A percentile compares a stretch with the other conserved stretches of the same genome.
Conservation (phyloP, 1,284 basidiomycete genomes). For the Trichosporon sp. region DNA sequence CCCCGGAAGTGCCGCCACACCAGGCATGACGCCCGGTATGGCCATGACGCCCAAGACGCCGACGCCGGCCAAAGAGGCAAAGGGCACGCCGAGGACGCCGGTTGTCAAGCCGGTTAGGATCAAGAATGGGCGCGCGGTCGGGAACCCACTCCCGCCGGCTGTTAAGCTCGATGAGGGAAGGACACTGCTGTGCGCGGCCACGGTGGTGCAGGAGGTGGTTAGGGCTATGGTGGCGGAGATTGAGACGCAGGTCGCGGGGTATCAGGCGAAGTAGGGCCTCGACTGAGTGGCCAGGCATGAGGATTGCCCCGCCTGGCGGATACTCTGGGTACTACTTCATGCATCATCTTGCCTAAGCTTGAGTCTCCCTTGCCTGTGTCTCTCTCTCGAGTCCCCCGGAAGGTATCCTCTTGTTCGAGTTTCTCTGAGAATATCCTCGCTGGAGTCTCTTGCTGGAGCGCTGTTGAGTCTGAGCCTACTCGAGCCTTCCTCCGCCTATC, state of each 20-base stretch:
- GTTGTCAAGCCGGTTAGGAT: background rate
- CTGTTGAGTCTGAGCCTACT: too few species aligned
- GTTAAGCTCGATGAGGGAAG: conserved; percentile 11
- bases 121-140: background rate
- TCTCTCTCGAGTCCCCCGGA: too few species aligned
- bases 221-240: conserved; percentile 15
- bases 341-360: too few species aligned
- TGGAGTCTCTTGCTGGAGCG: too few species aligned
- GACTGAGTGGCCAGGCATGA: background rate
- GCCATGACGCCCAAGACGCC: conserved; percentile 6
- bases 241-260: conserved; percentile 12
- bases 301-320: too few species aligned
- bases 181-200: conserved; percentile 10
- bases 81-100: background rate
- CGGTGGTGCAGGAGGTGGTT: conserved; percentile 17
- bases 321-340: too few species aligned
- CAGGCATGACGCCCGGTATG: conserved; percentile 1
- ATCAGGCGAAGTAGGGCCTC: conserved; percentile 4
- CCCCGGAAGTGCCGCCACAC: background rate
- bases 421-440: too few species aligned
- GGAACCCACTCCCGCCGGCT: conserved; percentile 6
- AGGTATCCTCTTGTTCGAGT: too few species aligned
- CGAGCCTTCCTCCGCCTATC: too few species aligned
- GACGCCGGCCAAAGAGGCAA: background rate
- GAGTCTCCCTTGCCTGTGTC: too few species aligned